Percentiles rank a stretch among this genome's conserved stretches.
These are phyloP conservation scores for Psilocybe subaeruginosa DNA, from an alignment of 768 basidiomycete genomes.

Conservation along the genomic window DNA sequence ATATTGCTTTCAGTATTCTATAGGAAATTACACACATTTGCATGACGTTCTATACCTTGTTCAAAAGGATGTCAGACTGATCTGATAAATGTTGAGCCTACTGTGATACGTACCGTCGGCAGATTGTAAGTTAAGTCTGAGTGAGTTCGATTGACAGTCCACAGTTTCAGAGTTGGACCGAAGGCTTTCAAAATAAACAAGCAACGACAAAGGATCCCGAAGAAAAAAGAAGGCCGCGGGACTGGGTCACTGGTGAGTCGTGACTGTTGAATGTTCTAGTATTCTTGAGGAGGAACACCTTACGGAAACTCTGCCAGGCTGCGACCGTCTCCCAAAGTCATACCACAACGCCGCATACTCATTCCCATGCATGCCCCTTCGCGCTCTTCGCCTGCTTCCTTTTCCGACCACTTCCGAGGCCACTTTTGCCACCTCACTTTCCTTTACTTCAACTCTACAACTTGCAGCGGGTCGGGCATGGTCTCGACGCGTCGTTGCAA, in stretches of 20 bases:
- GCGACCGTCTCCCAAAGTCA: neutral
- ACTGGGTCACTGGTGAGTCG: neutral
- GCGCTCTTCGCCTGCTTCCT: slow-evolving; percentile 39
- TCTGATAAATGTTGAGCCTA: neutral
- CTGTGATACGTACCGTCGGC: neutral
- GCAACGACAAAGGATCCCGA: slow-evolving; percentile 4
- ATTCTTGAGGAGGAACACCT: too few relatives aligned
- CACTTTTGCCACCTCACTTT: slow-evolving; percentile 21
- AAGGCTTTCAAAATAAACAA: slow-evolving; percentile 14
- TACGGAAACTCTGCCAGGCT: too few relatives aligned
- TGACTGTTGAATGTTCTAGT: neutral
- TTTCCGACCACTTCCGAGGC: slow-evolving; percentile 20
- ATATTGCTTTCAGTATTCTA: neutral
- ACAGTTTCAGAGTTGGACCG: neutral
- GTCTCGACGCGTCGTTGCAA: slow-evolving; percentile 27
- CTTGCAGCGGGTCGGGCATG: slow-evolving; percentile 56
- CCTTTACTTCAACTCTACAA: slow-evolving; percentile 46
- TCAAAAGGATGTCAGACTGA: neutral
- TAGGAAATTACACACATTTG: neutral
- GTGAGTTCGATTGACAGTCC: neutral
- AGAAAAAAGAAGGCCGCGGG: slow-evolving; percentile 2
- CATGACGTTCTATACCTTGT: neutral
- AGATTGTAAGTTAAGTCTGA: neutral
- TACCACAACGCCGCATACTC: slow-evolving; percentile 14
- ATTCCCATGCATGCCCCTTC: slow-evolving; percentile 55